Base-by-base conservation (phyloP, 1,284 basidiomycete species). In the Trametes polyzona region DNA sequence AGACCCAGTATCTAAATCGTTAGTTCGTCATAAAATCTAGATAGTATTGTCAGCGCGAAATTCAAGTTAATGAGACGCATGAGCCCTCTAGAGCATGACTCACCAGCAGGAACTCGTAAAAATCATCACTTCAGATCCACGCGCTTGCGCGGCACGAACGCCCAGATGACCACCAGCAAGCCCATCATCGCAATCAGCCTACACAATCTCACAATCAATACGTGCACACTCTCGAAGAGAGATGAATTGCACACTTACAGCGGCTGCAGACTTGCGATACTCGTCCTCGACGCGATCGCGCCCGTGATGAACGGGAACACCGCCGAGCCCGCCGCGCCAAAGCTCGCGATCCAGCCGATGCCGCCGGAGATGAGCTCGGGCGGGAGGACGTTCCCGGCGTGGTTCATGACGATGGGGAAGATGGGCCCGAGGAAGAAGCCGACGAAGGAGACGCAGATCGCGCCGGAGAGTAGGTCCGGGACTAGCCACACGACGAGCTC, bases 401-500 rank as follows among this genome's bases (percentile, higher is more conserved):
- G 76, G 53, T 79, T 80, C 73, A 85, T 79, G 29, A 76, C 71
- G 57, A 84, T 80, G 1, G 83, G 82, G 60, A 79, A 86, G 66
- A 84, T 78, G 0, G 83, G 84, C 0, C 73, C 73, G n/a, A 74
- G 66, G 26, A 84, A 65, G 24, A 86, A 59, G 17, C 83, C 86
- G 48, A 86, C 74, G 26, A 86, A 68, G 1, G 81, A 76, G 16
- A 87, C 78, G 4, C 79, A 75, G 4, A 86, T 70, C 1, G 82
- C 84, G 37, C 74, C 76, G 33, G 76, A 78, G 23, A 84, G 71
- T 36, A 87, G 70, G 3, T 77, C 80, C 0, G 83, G 83, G 2
- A 84, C 79, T 12, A 83, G 72, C 84, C 84, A 86, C 14, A 87
- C 72, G 29, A 82, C 70, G 35, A 87, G 63, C 62, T 87, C 81